A percentile compares a stretch with the other conserved stretches of the same genome.
Evolutionary conservation across 2,329 filamentous ascomycete genomes (phyloP).

Genomic region (Emmonsia crescens): DNA sequence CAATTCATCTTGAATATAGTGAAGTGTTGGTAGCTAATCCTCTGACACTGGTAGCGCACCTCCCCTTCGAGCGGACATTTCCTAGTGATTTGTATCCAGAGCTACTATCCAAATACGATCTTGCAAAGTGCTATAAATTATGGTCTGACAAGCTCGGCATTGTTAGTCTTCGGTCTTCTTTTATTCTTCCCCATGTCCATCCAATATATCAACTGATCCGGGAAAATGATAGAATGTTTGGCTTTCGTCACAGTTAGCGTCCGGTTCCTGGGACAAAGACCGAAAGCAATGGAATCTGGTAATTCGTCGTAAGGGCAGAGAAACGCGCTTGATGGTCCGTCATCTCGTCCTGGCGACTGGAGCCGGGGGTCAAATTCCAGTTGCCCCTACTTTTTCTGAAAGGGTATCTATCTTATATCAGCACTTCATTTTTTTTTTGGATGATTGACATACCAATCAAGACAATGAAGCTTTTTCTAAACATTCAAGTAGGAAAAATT

Average conservation of each 20-base stretch:
- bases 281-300: constrained; percentile 29
- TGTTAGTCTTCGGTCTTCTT: constrained; percentile 10
- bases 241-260: constrained; percentile 27
- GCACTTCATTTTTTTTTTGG: background rate
- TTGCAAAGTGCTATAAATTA: constrained; percentile 15
- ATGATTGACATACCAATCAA: background rate
- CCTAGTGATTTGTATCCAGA: constrained; percentile 12
- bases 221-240: constrained; percentile 23
- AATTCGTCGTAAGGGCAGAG: constrained; percentile 18
- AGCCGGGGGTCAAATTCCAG: constrained; percentile 20
- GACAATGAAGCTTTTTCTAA: background rate
- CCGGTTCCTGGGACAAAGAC: constrained; percentile 29
- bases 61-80: constrained; percentile 21
- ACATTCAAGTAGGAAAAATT: constrained; percentile 20
- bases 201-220: background rate
- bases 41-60: constrained; percentile 10
- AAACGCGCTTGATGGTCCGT: constrained; percentile 12
- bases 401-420: constrained; percentile 4
- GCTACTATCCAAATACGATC: constrained; percentile 16
- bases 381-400: constrained; percentile 16
- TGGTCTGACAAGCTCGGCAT: constrained; percentile 18
- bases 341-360: constrained; percentile 27
- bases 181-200: background rate
- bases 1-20: background rate
- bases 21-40: background rate